Percentiles rank a stretch among this genome's conserved stretches.
These are phyloP conservation scores for Candida albicans DNA, from an alignment of 1,139 yeast species.

Conservation along the genomic window DNA sequence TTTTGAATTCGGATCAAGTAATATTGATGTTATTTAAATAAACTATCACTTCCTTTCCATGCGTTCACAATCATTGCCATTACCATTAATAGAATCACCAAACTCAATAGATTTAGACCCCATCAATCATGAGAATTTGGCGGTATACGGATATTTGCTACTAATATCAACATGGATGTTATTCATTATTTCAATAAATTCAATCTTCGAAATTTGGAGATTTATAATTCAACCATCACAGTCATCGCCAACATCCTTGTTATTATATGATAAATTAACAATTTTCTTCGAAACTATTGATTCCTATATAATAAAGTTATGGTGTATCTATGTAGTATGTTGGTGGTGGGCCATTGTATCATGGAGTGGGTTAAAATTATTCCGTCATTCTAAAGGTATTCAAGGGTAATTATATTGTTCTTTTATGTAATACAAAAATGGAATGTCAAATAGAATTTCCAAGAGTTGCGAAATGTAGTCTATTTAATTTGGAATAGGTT, in stretches of 20 bases:
- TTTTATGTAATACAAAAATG: too few species aligned
- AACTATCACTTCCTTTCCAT: background rate
- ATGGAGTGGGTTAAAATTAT: constrained; percentile 77
- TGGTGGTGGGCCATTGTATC: constrained; percentile 80
- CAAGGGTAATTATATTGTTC: constrained; percentile 6
- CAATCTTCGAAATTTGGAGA: constrained; percentile 46
- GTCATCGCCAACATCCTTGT: constrained; percentile 22
- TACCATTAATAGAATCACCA: constrained; percentile 6
- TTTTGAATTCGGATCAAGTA: too few species aligned
- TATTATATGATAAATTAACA: constrained; percentile 17
- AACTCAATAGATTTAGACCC: constrained; percentile 3
- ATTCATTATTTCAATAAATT: constrained; percentile 43
- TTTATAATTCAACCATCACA: constrained; percentile 37
- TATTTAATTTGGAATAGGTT: too few species aligned
- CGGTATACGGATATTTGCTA: constrained; percentile 38
- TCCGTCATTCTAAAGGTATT: constrained; percentile 71
- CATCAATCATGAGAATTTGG: constrained; percentile 6
- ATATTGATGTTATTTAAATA: too few species aligned
- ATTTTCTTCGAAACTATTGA: constrained; percentile 28
- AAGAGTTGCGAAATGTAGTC: too few species aligned
- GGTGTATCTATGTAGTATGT: constrained; percentile 56
- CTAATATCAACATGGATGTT: constrained; percentile 40
- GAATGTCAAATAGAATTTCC: too few species aligned
- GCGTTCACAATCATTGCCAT: constrained; percentile 5
- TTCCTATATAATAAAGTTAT: constrained; percentile 49